Evolutionary conservation across 2,329 filamentous ascomycete genomes (phyloP).

Genomic region (Pyrenophora seminiperda): DNA sequence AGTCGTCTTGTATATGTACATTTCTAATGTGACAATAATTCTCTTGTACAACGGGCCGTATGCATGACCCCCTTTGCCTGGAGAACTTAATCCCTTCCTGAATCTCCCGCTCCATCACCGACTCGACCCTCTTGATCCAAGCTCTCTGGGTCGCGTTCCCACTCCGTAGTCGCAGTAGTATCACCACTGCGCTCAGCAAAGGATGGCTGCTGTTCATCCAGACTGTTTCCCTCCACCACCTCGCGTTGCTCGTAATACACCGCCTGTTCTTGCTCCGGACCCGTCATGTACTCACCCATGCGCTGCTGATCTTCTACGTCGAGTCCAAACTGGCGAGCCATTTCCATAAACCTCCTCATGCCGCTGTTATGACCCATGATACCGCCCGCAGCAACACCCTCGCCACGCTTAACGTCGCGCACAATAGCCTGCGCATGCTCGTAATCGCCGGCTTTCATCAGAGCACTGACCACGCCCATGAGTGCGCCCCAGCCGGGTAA

Average conservation of each 20-base stretch:
- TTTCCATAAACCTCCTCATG: conserved; percentile 24
- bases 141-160: not conserved
- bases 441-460: conserved; percentile 46
- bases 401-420: conserved; percentile 42
- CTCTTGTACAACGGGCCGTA: too few species aligned
- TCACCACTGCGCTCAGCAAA: too few species aligned
- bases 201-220: not conserved
- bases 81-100: too few species aligned
- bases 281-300: conserved; percentile 13
- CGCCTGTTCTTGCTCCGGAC: not conserved
- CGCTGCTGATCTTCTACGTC: conserved; percentile 15
- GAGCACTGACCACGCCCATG: conserved; percentile 44
- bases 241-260: not conserved
- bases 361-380: conserved; percentile 20
- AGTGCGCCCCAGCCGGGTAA: conserved; percentile 52
- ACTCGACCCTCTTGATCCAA: too few species aligned
- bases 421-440: conserved; percentile 45
- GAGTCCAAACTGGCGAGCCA: conserved; percentile 18
- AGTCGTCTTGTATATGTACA: too few species aligned
- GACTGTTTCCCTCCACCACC: not conserved
- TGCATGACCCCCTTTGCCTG: too few species aligned
- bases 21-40: too few species aligned
- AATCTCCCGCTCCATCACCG: too few species aligned
- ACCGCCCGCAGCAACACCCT: conserved; percentile 37
- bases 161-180: not conserved